Evolutionary conservation across 192 early-diverging fungal species (phyloP).

Genomic region (Umbelopsis vinacea): DNA sequence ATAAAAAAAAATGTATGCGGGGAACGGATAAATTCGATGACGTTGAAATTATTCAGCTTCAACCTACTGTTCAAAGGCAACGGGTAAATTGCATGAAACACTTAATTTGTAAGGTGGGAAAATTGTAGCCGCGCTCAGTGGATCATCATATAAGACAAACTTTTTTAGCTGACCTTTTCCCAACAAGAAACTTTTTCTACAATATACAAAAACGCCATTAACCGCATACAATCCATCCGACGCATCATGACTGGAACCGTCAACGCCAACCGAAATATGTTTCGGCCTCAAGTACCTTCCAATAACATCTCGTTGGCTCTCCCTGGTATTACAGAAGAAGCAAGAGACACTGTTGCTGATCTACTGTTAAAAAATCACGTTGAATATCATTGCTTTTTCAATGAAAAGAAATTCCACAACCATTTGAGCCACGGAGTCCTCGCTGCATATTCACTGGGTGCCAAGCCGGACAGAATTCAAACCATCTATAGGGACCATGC

Average conservation of each 20-base stretch:
- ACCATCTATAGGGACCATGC: slow-evolving; percentile 54
- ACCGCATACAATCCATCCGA: neutral
- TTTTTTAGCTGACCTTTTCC: neutral
- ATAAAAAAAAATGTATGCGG: too few species aligned
- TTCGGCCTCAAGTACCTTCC: neutral
- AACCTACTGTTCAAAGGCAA: too few species aligned
- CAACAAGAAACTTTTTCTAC: neutral
- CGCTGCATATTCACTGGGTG: slow-evolving; percentile 59
- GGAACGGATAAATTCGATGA: too few species aligned
- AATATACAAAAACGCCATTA: neutral
- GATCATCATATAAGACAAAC: too few species aligned
- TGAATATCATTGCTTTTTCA: slow-evolving; percentile 61
- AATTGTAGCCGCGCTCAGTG: too few species aligned
- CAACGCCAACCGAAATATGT: neutral
- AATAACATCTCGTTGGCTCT: slow-evolving; percentile 20
- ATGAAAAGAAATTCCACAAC: slow-evolving; percentile 57
- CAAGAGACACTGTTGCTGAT: slow-evolving; percentile 43
- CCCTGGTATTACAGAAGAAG: slow-evolving; percentile 51
- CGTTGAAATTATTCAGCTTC: too few species aligned
- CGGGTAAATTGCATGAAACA: too few species aligned
- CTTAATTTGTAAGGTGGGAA: too few species aligned
- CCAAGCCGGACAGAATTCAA: slow-evolving; percentile 49
- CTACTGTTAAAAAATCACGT: slow-evolving; percentile 53
- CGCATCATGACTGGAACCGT: slow-evolving; percentile 8
- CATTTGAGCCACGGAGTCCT: slow-evolving; percentile 61